Percentiles rank a stretch among this genome's conserved stretches.
These are phyloP conservation scores for Saraca asoca DNA, from an alignment of 331 rosid genomes.

Conservation along the genomic window DNA sequence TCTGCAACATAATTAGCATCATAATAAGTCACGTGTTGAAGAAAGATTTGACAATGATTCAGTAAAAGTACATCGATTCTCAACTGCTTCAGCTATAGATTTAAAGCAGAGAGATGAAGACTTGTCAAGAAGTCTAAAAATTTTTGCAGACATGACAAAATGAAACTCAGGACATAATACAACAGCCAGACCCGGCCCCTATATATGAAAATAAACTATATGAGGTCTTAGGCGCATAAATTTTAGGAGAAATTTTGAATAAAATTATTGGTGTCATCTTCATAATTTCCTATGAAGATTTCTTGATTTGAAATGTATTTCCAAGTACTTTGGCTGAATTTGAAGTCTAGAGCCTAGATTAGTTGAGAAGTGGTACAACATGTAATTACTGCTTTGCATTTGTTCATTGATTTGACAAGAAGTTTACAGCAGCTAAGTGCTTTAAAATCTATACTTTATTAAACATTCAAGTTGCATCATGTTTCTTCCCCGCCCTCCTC, in stretches of 20 bases:
- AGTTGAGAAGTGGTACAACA: constrained; percentile 7
- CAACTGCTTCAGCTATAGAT: too few relatives aligned
- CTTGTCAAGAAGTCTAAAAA: too few relatives aligned
- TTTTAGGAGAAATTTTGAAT: too few relatives aligned
- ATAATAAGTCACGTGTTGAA: constrained; percentile 9
- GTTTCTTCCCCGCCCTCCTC: not conserved
- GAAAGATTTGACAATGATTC: not conserved
- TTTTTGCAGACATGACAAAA: too few relatives aligned
- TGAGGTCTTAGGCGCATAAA: not conserved
- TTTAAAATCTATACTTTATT: not conserved
- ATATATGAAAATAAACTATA: not conserved
- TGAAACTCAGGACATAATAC: too few relatives aligned
- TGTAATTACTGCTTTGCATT: not conserved
- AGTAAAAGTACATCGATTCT: not conserved
- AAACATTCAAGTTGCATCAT: not conserved
- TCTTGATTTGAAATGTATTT: not conserved
- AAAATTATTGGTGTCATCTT: not conserved
- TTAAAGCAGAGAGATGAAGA: too few relatives aligned
- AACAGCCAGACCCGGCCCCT: too few relatives aligned
- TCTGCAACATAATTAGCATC: constrained; percentile 53
- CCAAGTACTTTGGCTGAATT: not conserved
- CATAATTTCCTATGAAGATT: too few relatives aligned
- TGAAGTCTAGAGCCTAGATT: not conserved
- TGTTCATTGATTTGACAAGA: not conserved
- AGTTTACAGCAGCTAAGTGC: not conserved